A percentile compares a stretch with the other conserved stretches of the same genome.
These are phyloP conservation scores for Carex myosuroides DNA, from an alignment of 176 grass and related monocot species.

Conservation along the genomic window DNA sequence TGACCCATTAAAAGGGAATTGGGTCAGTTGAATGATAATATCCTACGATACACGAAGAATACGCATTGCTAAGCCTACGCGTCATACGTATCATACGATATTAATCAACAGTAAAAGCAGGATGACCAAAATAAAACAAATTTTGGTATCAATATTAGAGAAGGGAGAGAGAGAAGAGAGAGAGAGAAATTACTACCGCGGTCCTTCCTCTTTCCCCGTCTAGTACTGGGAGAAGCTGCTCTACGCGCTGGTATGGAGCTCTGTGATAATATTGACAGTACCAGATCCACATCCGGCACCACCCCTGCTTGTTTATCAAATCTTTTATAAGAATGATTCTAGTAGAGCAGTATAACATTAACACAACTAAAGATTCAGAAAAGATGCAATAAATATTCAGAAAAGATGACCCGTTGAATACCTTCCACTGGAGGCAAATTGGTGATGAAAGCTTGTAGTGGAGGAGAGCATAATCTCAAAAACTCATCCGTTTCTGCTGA, in stretches of 20 bases:
- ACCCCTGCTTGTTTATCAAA: neutral
- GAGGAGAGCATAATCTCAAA: conserved; percentile 58
- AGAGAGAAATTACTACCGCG: conserved; percentile 33
- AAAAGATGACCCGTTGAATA: conserved; percentile 10
- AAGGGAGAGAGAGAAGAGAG: neutral
- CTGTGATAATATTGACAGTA: too few relatives aligned
- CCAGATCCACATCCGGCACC: too few relatives aligned
- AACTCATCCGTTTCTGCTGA: conserved; percentile 55
- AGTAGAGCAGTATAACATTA: neutral
- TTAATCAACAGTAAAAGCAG: neutral
- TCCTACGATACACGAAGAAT: neutral
- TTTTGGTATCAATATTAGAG: neutral
- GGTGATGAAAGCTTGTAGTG: conserved; percentile 47
- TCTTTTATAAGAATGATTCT: neutral
- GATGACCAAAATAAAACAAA: neutral
- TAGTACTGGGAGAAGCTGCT: too few relatives aligned
- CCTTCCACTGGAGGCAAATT: conserved; percentile 90
- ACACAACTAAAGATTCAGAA: neutral
- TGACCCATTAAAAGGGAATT: neutral
- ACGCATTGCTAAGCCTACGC: neutral
- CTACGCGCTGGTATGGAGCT: too few relatives aligned
- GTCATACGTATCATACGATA: neutral
- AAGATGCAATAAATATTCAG: neutral
- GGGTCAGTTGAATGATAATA: neutral
- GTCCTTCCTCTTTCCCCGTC: conserved; percentile 47